Percentiles rank a stretch among this genome's conserved stretches.
Conservation (phyloP, 2,329 filamentous ascomycete species). For the Diplodia intermedia region DNA sequence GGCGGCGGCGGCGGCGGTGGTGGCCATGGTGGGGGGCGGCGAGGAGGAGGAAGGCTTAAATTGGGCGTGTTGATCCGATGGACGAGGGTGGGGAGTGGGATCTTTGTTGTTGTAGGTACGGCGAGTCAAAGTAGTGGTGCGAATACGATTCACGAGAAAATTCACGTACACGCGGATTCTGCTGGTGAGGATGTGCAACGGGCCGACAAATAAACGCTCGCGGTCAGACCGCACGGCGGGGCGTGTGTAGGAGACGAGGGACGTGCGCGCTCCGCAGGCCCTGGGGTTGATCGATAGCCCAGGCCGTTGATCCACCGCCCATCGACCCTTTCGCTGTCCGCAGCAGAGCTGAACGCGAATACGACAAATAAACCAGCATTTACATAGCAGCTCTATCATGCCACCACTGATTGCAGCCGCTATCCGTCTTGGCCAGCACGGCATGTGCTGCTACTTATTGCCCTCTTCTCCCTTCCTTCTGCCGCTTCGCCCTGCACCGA, state of each 20-base stretch:
- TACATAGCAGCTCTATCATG: not conserved
- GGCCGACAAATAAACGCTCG: not conserved
- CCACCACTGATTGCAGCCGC: not conserved
- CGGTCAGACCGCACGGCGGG: not conserved
- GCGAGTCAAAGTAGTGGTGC: not conserved
- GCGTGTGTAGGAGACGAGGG: no score
- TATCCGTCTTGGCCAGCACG: slow-evolving; percentile 17
- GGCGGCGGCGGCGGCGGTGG: not conserved
- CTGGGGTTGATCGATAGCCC: slow-evolving; percentile 11
- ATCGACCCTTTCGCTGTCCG: not conserved
- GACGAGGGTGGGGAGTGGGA: not conserved
- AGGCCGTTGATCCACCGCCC: not conserved
- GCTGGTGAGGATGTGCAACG: slow-evolving; percentile 1
- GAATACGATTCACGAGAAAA: slow-evolving; percentile 22
- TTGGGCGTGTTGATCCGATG: no score
- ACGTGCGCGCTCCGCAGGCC: not conserved
- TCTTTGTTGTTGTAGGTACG: not conserved
- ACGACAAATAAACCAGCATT: not conserved
- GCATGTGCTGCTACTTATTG: not conserved
- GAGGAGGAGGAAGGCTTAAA: not conserved
- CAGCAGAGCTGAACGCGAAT: slow-evolving; percentile 10
- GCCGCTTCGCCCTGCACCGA: slow-evolving; percentile 8
- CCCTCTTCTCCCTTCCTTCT: slow-evolving; percentile 13
- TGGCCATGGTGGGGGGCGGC: not conserved
- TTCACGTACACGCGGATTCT: not conserved